phyloP scores from a whole-genome alignment of 2,329 filamentous ascomycete species.

The Seiridium cupressi region DNA sequence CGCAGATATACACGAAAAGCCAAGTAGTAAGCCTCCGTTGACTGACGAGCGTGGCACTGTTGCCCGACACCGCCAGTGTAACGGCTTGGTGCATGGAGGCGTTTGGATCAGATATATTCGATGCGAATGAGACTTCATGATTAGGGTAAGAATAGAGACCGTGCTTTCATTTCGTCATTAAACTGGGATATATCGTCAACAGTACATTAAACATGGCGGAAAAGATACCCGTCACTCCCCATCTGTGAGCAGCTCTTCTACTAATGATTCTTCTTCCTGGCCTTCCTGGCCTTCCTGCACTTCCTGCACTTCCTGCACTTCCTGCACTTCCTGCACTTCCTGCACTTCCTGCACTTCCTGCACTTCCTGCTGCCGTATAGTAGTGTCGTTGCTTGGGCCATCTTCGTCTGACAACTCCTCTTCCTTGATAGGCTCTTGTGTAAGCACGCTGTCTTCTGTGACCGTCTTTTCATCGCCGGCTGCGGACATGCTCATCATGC shows the following conservation, averaged over 20 bases:
- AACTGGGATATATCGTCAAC: too few relatives aligned
- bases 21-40: too few relatives aligned
- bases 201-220: too few relatives aligned
- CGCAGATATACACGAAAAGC: too few relatives aligned
- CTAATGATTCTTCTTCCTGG: not conserved
- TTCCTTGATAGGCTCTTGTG: constrained; percentile 46
- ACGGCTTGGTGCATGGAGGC: too few relatives aligned
- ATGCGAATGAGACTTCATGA: too few relatives aligned
- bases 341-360: constrained; percentile 26
- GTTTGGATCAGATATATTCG: too few relatives aligned
- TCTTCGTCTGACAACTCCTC: constrained; percentile 39
- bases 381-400: constrained; percentile 15
- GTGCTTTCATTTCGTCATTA: too few relatives aligned
- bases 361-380: constrained; percentile 16
- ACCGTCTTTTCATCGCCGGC: constrained; percentile 27
- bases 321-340: constrained; percentile 27
- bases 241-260: not conserved
- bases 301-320: constrained; percentile 20
- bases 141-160: too few relatives aligned
- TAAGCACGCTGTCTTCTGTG: constrained; percentile 23
- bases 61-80: too few relatives aligned
- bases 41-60: too few relatives aligned
- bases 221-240: not conserved
- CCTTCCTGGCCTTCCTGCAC: too few relatives aligned
- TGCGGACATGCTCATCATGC: constrained; percentile 41